Evolutionary conservation across 2,329 filamentous ascomycete species (phyloP), one percentile per base, ranked within the genome.

Genomic region (Claviceps africana): DNA sequence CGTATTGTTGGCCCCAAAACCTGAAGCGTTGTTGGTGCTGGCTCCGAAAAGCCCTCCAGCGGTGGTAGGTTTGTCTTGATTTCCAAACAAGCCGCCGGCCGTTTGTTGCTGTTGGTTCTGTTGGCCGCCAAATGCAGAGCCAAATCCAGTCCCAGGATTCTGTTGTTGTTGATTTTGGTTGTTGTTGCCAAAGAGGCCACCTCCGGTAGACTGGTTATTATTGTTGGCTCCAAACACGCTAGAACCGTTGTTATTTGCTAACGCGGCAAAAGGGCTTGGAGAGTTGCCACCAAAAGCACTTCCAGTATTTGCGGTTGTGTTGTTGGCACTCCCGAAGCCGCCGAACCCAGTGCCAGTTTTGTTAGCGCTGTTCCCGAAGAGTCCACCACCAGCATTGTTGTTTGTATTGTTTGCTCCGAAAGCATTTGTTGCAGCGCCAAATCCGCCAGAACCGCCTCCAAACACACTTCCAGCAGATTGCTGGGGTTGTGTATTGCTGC

Each of bases 61-160:
- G 40, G 63, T 61, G 15, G 65, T 65, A 17, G 64, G 64, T 55
- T 66, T 70, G 54, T 65, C 67, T 55, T 74, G 71, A 22, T 61
- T 66, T 21, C 74, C 76, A 56, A 78, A 77, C 22, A 76, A 61
- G 13, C 70, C 69, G 37, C 63, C 66, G 33, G 64, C 61, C 35
- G 65, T 65, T 44, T 66, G 64, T 7, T 52, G 49, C 55, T 50
- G 62, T 56, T 51, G 40, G 35, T 62, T 64, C 47, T 60, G 61
- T 42, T 63, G 59, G 21, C 70, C 71, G 54, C 47, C 48, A 39
- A 76, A 74, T 5, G 57, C 63, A 48, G 63, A 56, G 44, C 65
- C 62, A 44, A 67, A 57, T 2, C 55, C 59, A 46, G 52, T 52
- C 33, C 58, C 57, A 11, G 61, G 54, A 19, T 55, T 60, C 51